Conservation (phyloP, 257 asterid species). For the Solanum stenotomum region DNA sequence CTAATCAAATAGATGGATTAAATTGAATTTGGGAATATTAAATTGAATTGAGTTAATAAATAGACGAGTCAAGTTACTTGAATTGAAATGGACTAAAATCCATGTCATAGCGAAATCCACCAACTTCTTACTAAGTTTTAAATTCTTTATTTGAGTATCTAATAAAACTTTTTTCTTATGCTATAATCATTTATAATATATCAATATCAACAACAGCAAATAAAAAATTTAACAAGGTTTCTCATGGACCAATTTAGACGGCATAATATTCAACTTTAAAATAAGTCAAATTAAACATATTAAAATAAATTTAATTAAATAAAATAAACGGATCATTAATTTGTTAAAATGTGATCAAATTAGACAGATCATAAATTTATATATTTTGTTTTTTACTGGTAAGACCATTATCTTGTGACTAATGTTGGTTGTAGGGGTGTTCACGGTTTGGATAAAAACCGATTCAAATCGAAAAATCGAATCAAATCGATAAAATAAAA, state of each 20-base stretch:
- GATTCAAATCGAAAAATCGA: too few relatives aligned
- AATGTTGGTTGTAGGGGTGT: not conserved
- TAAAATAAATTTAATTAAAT: not conserved
- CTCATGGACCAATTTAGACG: not conserved
- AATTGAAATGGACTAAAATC: not conserved
- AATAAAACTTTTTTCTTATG: not conserved
- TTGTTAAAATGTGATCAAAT: not conserved
- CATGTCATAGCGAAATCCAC: not conserved
- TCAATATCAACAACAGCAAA: not conserved
- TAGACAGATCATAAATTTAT: not conserved
- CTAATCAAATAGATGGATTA: not conserved
- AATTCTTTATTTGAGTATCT: not conserved
- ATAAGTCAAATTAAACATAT: not conserved
- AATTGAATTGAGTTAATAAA: not conserved
- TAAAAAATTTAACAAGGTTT: not conserved
- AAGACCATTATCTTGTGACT: not conserved
- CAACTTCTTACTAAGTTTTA: not conserved
- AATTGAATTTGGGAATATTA: not conserved
- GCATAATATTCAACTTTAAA: not conserved
- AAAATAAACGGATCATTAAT: not conserved
- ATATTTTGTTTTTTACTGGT: too few relatives aligned
- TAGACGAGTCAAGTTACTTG: not conserved
- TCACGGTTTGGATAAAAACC: too few relatives aligned
- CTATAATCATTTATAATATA: not conserved
- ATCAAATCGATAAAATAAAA: too few relatives aligned